These are phyloP conservation scores for Thermochaetoides dissita DNA, from an alignment of 2,329 filamentous ascomycete genomes.

Conservation along the genomic window DNA sequence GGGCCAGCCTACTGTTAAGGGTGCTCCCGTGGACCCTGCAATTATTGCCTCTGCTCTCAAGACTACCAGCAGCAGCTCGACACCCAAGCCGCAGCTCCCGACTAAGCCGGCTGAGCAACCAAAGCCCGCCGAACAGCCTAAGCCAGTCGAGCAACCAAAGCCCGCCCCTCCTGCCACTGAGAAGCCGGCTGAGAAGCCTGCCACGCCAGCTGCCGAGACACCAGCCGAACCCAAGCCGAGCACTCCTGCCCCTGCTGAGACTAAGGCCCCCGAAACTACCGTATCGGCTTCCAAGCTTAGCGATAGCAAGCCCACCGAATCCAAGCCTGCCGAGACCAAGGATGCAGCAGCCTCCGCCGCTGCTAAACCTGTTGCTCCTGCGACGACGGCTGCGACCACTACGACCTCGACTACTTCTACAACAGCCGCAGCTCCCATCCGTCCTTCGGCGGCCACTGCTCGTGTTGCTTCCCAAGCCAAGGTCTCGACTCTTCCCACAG, in stretches of 20 bases:
- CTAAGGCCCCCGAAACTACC: slow-evolving; percentile 20
- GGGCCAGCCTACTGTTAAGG: slow-evolving; percentile 56
- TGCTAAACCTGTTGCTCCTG: slow-evolving; percentile 12
- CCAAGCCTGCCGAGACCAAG: slow-evolving; percentile 12
- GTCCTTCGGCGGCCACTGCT: slow-evolving; percentile 14
- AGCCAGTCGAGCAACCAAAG: slow-evolving; percentile 6
- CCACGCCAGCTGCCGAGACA: slow-evolving; percentile 8
- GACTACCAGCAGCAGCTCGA: slow-evolving; percentile 16
- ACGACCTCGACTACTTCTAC: slow-evolving; percentile 13
- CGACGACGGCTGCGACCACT: slow-evolving; percentile 9
- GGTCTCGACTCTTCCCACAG: slow-evolving; percentile 33
- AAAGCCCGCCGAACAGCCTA: slow-evolving; percentile 13
- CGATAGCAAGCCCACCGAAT: neutral
- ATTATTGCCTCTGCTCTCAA: slow-evolving; percentile 79
- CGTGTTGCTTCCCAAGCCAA: slow-evolving; percentile 27
- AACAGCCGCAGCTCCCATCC: slow-evolving; percentile 8
- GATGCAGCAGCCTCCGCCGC: slow-evolving; percentile 5
- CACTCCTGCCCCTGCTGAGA: slow-evolving; percentile 11
- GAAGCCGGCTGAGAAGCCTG: slow-evolving; percentile 12
- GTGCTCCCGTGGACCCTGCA: slow-evolving; percentile 70
- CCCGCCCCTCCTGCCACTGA: slow-evolving; percentile 7
- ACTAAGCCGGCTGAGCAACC: slow-evolving; percentile 23
- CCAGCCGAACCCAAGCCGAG: slow-evolving; percentile 18
- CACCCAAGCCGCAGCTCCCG: slow-evolving; percentile 26
- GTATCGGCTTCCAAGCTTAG: slow-evolving; percentile 11